These are phyloP conservation scores for Leptographium galeiforme DNA, from an alignment of 2,329 filamentous ascomycete species.

Conservation along the genomic window DNA sequence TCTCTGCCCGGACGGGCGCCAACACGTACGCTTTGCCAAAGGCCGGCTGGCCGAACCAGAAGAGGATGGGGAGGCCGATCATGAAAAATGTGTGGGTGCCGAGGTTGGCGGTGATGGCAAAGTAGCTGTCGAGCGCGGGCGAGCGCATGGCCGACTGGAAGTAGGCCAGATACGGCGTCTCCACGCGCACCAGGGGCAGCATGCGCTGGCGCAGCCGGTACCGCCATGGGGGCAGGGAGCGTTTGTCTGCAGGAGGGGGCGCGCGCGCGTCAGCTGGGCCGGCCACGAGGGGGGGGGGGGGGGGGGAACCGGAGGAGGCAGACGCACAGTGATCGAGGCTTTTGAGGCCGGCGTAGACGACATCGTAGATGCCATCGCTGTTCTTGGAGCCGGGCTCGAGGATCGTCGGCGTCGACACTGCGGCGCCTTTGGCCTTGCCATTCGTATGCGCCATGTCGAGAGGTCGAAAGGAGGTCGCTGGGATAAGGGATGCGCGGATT, in stretches of 20 bases:
- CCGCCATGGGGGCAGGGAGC: constrained; percentile 75
- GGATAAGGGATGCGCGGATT: no score
- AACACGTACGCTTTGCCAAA: constrained; percentile 75
- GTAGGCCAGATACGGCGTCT: constrained; percentile 86
- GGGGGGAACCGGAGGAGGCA: background rate
- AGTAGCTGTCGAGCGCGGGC: constrained; percentile 84
- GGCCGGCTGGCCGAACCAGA: constrained; percentile 85
- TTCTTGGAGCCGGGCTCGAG: no score
- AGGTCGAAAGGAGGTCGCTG: no score
- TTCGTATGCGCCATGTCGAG: background rate
- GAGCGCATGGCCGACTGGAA: constrained; percentile 71
- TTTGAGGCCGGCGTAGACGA: constrained; percentile 61
- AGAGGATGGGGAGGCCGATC: constrained; percentile 83
- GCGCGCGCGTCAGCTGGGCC: background rate
- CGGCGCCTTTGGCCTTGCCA: background rate
- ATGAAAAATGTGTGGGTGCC: constrained; percentile 99
- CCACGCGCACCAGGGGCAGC: constrained; percentile 81
- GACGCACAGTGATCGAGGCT: constrained; percentile 64
- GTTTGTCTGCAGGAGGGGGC: constrained; percentile 50
- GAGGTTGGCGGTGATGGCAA: constrained; percentile 89
- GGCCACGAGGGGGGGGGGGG: background rate
- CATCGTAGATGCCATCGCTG: constrained; percentile 4
- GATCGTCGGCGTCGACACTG: background rate
- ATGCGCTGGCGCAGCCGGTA: constrained; percentile 69
- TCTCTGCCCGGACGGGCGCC: background rate